Evolutionary conservation across 2,329 filamentous ascomycete species (phyloP).

Genomic region (Cladosporium sp.): DNA sequence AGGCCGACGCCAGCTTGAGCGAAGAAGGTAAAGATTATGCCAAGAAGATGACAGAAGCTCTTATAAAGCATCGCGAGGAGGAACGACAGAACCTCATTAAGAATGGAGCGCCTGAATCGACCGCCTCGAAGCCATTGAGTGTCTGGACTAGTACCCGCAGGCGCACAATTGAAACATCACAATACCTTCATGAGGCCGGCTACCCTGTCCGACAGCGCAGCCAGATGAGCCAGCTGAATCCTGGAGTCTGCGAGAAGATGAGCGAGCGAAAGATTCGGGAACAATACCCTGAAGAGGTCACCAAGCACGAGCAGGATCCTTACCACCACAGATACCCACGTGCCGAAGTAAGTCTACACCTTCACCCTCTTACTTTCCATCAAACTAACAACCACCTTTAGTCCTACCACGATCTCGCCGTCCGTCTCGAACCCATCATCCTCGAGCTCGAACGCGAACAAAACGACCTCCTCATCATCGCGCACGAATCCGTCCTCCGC

Average conservation of each 20-base stretch:
- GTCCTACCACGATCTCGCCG: constrained; percentile 98
- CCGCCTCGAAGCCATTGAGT: constrained; percentile 72
- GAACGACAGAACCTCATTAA: constrained; percentile 69
- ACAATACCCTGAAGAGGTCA: constrained; percentile 83
- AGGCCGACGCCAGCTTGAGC: constrained; percentile 80
- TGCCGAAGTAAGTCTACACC: constrained; percentile 64
- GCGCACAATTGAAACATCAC: constrained; percentile 84
- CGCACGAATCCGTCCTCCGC: constrained; percentile 94
- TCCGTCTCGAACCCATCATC: constrained; percentile 95
- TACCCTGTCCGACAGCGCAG: constrained; percentile 87
- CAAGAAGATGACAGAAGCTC: constrained; percentile 75
- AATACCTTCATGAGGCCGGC: constrained; percentile 71
- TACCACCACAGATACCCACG: constrained; percentile 96
- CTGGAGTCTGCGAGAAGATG: constrained; percentile 91
- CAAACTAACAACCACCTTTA: constrained; percentile 36
- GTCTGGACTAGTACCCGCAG: constrained; percentile 94
- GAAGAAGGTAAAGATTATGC: constrained; percentile 77
- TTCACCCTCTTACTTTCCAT: background rate
- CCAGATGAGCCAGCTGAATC: constrained; percentile 96
- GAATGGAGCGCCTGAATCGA: constrained; percentile 59
- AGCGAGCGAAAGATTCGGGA: constrained; percentile 75
- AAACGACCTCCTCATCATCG: constrained; percentile 96
- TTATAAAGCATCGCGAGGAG: constrained; percentile 77
- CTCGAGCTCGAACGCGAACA: constrained; percentile 94
- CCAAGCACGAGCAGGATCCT: constrained; percentile 88